Evolutionary conservation across 768 basidiomycete genomes (phyloP), one percentile per base, ranked within the genome.

Genomic region (Fomitopsis pulvina): DNA sequence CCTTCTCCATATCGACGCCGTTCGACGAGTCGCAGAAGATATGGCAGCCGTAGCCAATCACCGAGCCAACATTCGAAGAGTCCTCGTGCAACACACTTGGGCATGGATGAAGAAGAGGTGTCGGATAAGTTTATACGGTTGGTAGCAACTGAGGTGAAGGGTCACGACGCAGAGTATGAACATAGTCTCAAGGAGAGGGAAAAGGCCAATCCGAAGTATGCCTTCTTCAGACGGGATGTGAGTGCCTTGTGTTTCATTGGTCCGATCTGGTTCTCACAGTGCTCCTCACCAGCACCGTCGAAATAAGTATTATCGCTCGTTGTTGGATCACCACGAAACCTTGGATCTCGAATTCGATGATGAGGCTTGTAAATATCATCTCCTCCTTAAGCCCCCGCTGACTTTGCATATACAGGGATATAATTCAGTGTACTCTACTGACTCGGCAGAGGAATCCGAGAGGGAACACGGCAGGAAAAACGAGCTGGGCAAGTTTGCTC

Each of bases 371-470:
- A 24, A n/a, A 20, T 39, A 34, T 20, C 18, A 28, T 18, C 20
- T 11, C 25, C 20, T 27, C 22, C 3, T 30, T 9, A 28, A 12
- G 14, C 11, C 22, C 14, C 6, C 4, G 41, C 8, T 18, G 27
- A 2, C 16, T 6, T 20, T n/a, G n/a, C n/a, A n/a, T n/a, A n/a
- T n/a, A n/a, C 58, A 92, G 89, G 90, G 91, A 7, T 88, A 90
- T 62, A 86, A 90, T 58, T 91, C 88, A 1, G 72, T 89, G 3
- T 92, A 89, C 65, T 92, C 94, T 0, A 92, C 88, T 18, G 96
- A 97, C 68, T 91, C 92, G 30, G 92, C 83, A 5, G 94, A 97
- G 65, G 94, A 96, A 49, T 89, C 87, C 2, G 96, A 99, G 60
- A 76, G 83, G 20, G 94, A 99, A 63, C 80, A 82, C 16, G 75